phyloP scores from a whole-genome alignment of 805 yeast genomes.

The Candida tallmaniae region DNA sequence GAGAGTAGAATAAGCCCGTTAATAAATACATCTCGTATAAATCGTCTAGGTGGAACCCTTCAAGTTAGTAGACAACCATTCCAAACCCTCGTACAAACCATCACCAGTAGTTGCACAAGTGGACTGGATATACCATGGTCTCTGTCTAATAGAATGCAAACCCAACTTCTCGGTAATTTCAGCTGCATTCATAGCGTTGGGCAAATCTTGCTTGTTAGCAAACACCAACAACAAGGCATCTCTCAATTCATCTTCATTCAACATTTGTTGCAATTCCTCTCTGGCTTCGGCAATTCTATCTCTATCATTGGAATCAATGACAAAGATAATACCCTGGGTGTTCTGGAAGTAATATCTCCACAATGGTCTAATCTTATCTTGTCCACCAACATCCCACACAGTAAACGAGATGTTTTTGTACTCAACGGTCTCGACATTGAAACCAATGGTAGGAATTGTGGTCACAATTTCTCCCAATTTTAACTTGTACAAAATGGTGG shows the following conservation, averaged over 20 bases:
- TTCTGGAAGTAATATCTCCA: conserved; percentile 43
- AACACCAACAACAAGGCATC: conserved; percentile 38
- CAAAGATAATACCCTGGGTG: conserved; percentile 41
- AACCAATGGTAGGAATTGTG: conserved; percentile 41
- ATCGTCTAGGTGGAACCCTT: conserved; percentile 12
- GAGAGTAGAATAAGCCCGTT: no score
- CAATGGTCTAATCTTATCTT: conserved; percentile 40
- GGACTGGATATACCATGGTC: conserved; percentile 42
- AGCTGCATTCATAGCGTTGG: conserved; percentile 43
- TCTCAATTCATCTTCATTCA: conserved; percentile 40
- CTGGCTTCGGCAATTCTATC: conserved; percentile 41
- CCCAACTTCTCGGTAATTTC: conserved; percentile 42
- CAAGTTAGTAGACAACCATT: conserved; percentile 34
- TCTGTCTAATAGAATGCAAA: conserved; percentile 38
- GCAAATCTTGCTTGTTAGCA: conserved; percentile 42
- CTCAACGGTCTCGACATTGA: conserved; percentile 41
- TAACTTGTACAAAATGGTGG: conserved; percentile 40
- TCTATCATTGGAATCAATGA: conserved; percentile 40
- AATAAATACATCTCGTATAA: no score
- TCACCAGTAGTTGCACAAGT: conserved; percentile 41
- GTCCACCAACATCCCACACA: conserved; percentile 45
- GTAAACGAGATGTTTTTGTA: conserved; percentile 41
- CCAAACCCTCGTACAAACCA: conserved; percentile 35
- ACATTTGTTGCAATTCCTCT: conserved; percentile 42
- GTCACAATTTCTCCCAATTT: conserved; percentile 41